Evolutionary conservation across 306 rosid species (phyloP).

Genomic region (Oemleria cerasiformis): DNA sequence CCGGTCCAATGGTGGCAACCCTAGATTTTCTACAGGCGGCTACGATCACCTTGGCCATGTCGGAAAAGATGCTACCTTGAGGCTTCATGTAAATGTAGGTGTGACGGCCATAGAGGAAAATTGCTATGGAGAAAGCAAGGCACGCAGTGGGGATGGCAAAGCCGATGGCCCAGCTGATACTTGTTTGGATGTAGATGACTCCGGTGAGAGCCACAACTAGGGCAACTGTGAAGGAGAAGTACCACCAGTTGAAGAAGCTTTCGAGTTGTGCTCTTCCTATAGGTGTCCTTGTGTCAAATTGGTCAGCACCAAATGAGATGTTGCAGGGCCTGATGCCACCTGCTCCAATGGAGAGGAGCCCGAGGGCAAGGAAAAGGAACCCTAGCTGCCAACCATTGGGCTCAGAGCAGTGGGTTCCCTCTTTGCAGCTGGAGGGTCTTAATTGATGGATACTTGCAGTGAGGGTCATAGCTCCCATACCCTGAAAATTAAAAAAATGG

Average conservation of each 20-base stretch:
- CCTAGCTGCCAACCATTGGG: conserved; percentile 61
- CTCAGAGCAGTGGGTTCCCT: conserved; percentile 33
- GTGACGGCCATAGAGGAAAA: conserved; percentile 58
- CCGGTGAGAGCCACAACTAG: conserved; percentile 60
- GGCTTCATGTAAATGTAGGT: conserved; percentile 55
- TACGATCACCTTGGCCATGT: conserved; percentile 48
- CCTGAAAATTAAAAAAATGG: conserved; percentile 32
- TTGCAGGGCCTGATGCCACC: conserved; percentile 90
- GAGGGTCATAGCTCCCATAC: conserved; percentile 56
- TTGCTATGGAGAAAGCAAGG: conserved; percentile 48
- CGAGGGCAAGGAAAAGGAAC: conserved; percentile 54
- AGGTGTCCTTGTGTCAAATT: conserved; percentile 59
- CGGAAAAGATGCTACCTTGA: conserved; percentile 58
- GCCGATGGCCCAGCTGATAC: conserved; percentile 68
- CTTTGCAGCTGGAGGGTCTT: conserved; percentile 53
- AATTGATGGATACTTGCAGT: conserved; percentile 57
- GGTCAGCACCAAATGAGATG: conserved; percentile 83
- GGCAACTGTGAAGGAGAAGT: conserved; percentile 69
- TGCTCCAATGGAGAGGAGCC: conserved; percentile 62
- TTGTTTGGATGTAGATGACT: conserved; percentile 75
- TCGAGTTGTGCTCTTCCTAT: conserved; percentile 60
- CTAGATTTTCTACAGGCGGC: conserved; percentile 54
- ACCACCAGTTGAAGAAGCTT: conserved; percentile 93
- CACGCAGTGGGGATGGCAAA: conserved; percentile 65
- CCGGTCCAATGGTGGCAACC: not conserved